Evolutionary conservation across 129 eudicot genomes (phyloP).

Genomic region (Cynara cardunculus): DNA sequence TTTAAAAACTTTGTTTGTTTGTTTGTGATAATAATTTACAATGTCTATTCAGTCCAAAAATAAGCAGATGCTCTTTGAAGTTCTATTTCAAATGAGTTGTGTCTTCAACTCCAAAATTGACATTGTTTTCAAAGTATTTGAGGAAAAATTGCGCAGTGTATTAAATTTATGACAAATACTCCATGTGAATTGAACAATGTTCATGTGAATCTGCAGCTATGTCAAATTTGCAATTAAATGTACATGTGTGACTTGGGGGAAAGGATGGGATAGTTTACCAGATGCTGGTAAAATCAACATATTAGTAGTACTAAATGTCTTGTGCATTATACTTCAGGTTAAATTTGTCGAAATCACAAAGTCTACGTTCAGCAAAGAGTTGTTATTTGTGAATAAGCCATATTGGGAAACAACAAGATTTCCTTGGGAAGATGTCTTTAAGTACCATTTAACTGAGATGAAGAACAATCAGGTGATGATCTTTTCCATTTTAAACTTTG

Average conservation of each 20-base stretch:
- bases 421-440: conserved; percentile 33
- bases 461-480: conserved; percentile 41
- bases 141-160: neutral
- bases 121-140: neutral
- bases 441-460: conserved; percentile 43
- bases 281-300: neutral
- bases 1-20: neutral
- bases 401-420: neutral
- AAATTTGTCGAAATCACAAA: conserved; percentile 19
- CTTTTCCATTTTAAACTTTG: neutral
- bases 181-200: neutral
- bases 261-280: neutral
- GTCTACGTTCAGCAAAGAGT: neutral
- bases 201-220: conserved; percentile 8
- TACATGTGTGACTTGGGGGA: neutral
- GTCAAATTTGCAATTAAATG: neutral
- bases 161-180: neutral
- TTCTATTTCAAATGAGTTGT: neutral
- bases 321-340: conserved; percentile 13
- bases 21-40: neutral
- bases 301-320: neutral
- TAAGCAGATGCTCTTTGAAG: neutral
- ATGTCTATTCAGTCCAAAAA: neutral
- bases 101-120: conserved; percentile 1
- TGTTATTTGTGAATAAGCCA: neutral